Percentiles rank a stretch among this genome's conserved stretches.
These are phyloP conservation scores for Termitomyces sp. DNA, from an alignment of 768 basidiomycete genomes.

Conservation along the genomic window DNA sequence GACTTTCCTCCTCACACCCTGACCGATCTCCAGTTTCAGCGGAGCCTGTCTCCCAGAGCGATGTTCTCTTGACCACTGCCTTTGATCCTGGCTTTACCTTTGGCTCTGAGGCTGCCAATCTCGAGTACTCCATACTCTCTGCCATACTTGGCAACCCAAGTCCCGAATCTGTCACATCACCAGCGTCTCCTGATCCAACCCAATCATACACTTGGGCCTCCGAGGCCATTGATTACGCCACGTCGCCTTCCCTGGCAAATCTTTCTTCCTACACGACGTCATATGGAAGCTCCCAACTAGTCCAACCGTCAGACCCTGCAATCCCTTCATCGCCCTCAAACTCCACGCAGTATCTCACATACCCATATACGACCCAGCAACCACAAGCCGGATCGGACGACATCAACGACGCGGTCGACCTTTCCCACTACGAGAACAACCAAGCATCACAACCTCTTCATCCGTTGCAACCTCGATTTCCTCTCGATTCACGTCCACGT, in stretches of 20 bases:
- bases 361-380: constrained; percentile 39
- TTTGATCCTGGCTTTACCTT: constrained; percentile 69
- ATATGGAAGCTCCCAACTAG: constrained; percentile 35
- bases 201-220: constrained; percentile 44
- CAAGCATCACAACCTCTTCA: constrained; percentile 33
- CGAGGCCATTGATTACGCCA: constrained; percentile 37
- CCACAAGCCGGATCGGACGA: constrained; percentile 35
- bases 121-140: constrained; percentile 94
- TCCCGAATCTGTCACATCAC: constrained; percentile 44
- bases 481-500: constrained; percentile 42
- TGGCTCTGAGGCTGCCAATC: constrained; percentile 87
- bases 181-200: constrained; percentile 36
- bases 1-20: background rate
- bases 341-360: constrained; percentile 43
- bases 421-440: constrained; percentile 26
- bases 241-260: constrained; percentile 33
- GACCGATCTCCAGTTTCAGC: constrained; percentile 28
- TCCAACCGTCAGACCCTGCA: constrained; percentile 34
- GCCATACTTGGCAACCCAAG: constrained; percentile 84
- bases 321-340: constrained; percentile 35
- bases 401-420: constrained; percentile 35
- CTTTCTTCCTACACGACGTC: constrained; percentile 29
- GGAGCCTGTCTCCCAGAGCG: constrained; percentile 52
- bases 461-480: constrained; percentile 53
- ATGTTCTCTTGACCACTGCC: constrained; percentile 58